Conservation (phyloP, 169 alveolate genomes). For the Cryptosporidium tyzzeri region DNA sequence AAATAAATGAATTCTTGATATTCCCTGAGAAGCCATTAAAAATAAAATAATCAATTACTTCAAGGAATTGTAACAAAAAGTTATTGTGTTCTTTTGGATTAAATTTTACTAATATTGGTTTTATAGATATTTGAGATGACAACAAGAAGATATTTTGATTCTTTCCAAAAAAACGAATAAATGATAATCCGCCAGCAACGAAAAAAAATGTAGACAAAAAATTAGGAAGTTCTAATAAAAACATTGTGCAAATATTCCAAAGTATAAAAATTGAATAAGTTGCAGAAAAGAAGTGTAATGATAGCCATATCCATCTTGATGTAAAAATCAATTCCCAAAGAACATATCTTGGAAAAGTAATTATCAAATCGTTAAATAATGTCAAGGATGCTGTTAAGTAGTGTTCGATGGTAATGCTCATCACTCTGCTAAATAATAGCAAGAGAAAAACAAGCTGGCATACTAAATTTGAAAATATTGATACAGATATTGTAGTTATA, state of each 20-base stretch:
- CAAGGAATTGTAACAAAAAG: background rate
- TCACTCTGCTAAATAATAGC: conserved; percentile 37
- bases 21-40: conserved; percentile 26
- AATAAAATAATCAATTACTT: conserved; percentile 20
- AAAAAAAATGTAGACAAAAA: conserved; percentile 41
- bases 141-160: conserved; percentile 46
- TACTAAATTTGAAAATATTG: conserved; percentile 4
- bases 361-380: conserved; percentile 36
- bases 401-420: conserved; percentile 39
- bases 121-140: conserved; percentile 10
- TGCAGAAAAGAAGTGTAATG: conserved; percentile 48
- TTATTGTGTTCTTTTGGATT: background rate
- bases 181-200: conserved; percentile 48
- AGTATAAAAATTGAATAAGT: conserved; percentile 15
- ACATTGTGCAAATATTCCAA: conserved; percentile 50
- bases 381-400: conserved; percentile 66
- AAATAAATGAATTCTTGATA: background rate
- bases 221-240: conserved; percentile 3
- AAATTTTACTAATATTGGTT: background rate
- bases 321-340: conserved; percentile 74
- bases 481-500: background rate
- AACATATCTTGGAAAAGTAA: conserved; percentile 61
- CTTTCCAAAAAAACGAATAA: conserved; percentile 62
- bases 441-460: conserved; percentile 11
- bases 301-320: conserved; percentile 70